A percentile compares a stretch with the other conserved stretches of the same genome.
Conservation (phyloP, 371 early-diverging fungal genomes). For the Mucor irregularis region DNA sequence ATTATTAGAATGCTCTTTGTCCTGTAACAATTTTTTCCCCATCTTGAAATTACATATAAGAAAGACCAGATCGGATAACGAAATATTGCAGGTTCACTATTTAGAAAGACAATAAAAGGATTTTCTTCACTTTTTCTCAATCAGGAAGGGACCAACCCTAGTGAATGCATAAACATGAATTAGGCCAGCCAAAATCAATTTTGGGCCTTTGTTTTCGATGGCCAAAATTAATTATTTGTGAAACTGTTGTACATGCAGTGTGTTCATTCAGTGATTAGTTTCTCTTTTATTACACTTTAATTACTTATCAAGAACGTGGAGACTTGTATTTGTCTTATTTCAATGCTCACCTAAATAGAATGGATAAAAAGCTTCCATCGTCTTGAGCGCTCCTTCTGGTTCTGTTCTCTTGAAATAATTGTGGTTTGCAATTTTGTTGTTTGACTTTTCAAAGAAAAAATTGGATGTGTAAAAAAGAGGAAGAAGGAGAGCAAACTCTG, state of each 20-base stretch:
- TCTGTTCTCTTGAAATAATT: constrained; percentile 55
- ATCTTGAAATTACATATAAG: constrained; percentile 61
- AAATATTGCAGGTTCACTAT: constrained; percentile 69
- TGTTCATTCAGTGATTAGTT: neutral
- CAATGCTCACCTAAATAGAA: constrained; percentile 69
- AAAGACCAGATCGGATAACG: constrained; percentile 66
- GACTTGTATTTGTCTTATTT: constrained; percentile 53
- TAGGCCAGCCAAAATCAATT: constrained; percentile 21
- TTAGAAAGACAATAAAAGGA: neutral
- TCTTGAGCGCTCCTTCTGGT: constrained; percentile 50
- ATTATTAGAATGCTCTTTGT: constrained; percentile 42
- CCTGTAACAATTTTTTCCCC: constrained; percentile 57
- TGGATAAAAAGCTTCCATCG: constrained; percentile 65
- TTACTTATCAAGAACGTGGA: constrained; percentile 53
- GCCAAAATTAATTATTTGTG: constrained; percentile 18
- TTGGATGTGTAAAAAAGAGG: too few species aligned
- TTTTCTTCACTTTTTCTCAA: constrained; percentile 55
- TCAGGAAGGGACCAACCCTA: constrained; percentile 71
- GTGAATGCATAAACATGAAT: constrained; percentile 60
- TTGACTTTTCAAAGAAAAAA: constrained; percentile 1
- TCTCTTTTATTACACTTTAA: neutral
- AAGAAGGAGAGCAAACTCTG: neutral
- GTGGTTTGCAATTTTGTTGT: constrained; percentile 44
- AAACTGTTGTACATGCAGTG: constrained; percentile 33
- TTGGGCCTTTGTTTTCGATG: constrained; percentile 20